Evolutionary conservation across 164 flowering plant genomes (phyloP), one percentile per base, ranked within the genome.

Genomic region (Saururus chinensis): DNA sequence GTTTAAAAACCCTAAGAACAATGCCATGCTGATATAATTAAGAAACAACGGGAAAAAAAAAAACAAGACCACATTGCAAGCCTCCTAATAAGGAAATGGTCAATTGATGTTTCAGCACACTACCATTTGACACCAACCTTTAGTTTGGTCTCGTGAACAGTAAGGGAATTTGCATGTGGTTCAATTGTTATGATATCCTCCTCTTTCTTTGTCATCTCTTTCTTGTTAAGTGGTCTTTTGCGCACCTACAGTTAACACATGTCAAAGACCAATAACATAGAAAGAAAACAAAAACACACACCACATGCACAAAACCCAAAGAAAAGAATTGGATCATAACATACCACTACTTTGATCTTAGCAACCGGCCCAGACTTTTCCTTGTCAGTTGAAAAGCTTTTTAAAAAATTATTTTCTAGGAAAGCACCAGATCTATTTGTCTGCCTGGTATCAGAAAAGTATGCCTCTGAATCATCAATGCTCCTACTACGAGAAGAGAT

Each of bases 271-370:
- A 41, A 10, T 40, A 35, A 52, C 30, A 56, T 19, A 0, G 40
- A 25, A 22, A 40, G 11, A 30, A 58, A 30, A n/a, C 17, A 37
- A 35, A 35, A 58, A 58, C 9, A 11, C 23, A 58, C 22, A 24
- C 19, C 19, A 26, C 20, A 20, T 1, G 1, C 62, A 60, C 6
- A 4, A 4, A 40, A 60, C n/a, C n/a, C n/a, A n/a, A 0, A 20
- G 19, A 42, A 60, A 42, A 42, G 9, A 17, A 25, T 23, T 53
- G 4, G n/a, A 30, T 17, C 25, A 40, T 13, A 51, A 63, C 89
- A 66, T 77, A 89, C 95, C 87, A 85, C 95, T 51, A 89, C 97
- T 85, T 87, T 89, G 64, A 89, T 87, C 72, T 85, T 89, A 13
- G 97, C 95, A 53, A 83, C 95, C 74, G 78, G 78, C 64, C 77